phyloP scores from a whole-genome alignment of 345 rosid genomes.

The Eucalyptus curtisii region DNA sequence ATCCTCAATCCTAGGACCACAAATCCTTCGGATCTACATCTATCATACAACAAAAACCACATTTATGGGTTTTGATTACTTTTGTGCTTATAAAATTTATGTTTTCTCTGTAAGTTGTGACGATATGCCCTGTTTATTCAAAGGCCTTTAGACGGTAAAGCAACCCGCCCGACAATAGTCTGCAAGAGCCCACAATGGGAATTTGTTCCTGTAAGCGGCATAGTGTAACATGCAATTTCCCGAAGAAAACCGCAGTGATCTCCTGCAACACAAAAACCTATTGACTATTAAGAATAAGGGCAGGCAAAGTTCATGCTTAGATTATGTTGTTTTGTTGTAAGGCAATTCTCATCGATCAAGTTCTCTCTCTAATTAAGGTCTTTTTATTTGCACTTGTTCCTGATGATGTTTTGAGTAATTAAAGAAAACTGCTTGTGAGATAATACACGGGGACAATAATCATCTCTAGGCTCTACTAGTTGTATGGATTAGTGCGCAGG shows the following conservation, averaged over 20 bases:
- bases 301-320: neutral
- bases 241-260: constrained; percentile 22
- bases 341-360: neutral
- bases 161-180: constrained; percentile 11
- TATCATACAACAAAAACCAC: neutral
- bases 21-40: neutral
- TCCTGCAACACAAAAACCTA: constrained; percentile 9
- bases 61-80: neutral
- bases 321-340: neutral
- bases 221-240: constrained; percentile 30
- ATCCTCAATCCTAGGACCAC: neutral
- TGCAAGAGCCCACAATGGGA: constrained; percentile 34
- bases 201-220: constrained; percentile 18
- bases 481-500: neutral
- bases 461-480: neutral
- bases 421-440: neutral
- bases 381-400: neutral
- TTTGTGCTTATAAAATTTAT: neutral
- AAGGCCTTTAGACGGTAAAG: neutral
- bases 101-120: neutral
- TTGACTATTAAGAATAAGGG: too few species aligned
- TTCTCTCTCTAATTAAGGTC: neutral
- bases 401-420: neutral
- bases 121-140: neutral
- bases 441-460: neutral